Evolutionary conservation across 2,329 filamentous ascomycete genomes (phyloP).

Genomic region (Microdochium paspali): DNA sequence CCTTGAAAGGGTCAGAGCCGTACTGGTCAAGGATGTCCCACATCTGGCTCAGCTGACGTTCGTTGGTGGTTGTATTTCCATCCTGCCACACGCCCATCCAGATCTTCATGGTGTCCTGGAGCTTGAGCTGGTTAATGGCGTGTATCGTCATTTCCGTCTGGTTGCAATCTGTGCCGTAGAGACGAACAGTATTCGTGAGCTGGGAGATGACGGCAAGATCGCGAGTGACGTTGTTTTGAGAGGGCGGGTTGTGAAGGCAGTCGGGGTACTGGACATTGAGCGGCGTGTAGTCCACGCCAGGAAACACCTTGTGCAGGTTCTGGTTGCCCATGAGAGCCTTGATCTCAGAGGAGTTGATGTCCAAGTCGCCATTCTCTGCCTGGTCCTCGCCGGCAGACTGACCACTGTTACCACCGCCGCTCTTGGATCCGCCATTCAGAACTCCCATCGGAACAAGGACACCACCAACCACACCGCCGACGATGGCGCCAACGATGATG

Average conservation of each 20-base stretch:
- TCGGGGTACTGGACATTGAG: conserved; percentile 84
- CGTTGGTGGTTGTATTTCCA: conserved; percentile 71
- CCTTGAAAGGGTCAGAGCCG: conserved; percentile 61
- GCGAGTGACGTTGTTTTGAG: conserved; percentile 88
- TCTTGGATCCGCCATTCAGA: conserved; percentile 13
- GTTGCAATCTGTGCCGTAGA: conserved; percentile 96
- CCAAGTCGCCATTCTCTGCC: conserved; percentile 57
- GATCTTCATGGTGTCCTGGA: conserved; percentile 68
- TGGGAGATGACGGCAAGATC: conserved; percentile 87
- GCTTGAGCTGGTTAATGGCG: conserved; percentile 63
- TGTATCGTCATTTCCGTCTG: conserved; percentile 91
- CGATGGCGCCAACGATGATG: conserved; percentile 60
- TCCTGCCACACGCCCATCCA: conserved; percentile 96
- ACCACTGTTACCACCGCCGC: conserved; percentile 10
- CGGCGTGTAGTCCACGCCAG: conserved; percentile 91
- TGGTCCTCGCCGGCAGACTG: conserved; percentile 51
- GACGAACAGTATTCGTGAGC: conserved; percentile 75
- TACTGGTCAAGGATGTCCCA: conserved; percentile 71
- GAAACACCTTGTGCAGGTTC: conserved; percentile 84
- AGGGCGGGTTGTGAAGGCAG: conserved; percentile 67
- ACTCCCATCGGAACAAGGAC: conserved; percentile 13
- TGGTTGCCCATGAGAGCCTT: conserved; percentile 71
- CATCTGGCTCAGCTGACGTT: conserved; percentile 73
- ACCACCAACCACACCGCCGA: conserved; percentile 32
- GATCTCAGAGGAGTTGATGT: conserved; percentile 69